Conservation (phyloP, 495 filamentous ascomycete genomes). For the Mytilinidion resinicola region DNA sequence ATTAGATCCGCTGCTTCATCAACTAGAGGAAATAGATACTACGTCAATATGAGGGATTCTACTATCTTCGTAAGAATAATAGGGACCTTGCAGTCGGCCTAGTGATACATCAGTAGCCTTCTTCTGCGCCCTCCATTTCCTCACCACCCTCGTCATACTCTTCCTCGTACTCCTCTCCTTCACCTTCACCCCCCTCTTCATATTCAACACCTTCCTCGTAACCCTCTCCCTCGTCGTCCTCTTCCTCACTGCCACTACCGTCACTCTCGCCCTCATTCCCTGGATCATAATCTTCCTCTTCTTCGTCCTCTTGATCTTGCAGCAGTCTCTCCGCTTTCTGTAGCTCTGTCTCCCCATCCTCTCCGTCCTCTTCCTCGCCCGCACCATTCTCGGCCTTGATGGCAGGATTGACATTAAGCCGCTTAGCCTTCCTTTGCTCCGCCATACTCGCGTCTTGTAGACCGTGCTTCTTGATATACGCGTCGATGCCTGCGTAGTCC, state of each 20-base stretch:
- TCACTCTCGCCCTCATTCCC: slow-evolving; percentile 52
- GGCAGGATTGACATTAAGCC: slow-evolving; percentile 60
- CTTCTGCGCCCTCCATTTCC: slow-evolving; percentile 14
- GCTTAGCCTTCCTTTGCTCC: slow-evolving; percentile 77
- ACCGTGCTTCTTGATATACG: slow-evolving; percentile 71
- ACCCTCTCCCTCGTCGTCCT: slow-evolving; percentile 45
- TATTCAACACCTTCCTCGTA: slow-evolving; percentile 45
- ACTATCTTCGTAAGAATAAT: too few relatives aligned
- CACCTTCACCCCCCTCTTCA: slow-evolving; percentile 43
- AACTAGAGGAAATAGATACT: too few relatives aligned
- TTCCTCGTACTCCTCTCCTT: slow-evolving; percentile 14
- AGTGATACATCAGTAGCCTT: too few relatives aligned
- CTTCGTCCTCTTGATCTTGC: slow-evolving; percentile 68
- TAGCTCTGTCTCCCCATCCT: slow-evolving; percentile 49
- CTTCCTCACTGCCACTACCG: slow-evolving; percentile 43
- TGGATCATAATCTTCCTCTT: slow-evolving; percentile 63
- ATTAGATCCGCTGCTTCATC: too few relatives aligned
- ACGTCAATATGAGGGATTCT: too few relatives aligned
- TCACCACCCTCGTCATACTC: slow-evolving; percentile 17
- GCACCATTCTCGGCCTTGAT: slow-evolving; percentile 42
- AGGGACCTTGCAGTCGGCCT: too few relatives aligned
- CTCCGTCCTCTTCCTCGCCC: slow-evolving; percentile 30
- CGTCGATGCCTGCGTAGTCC: slow-evolving; percentile 64
- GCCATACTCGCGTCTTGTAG: slow-evolving; percentile 91
- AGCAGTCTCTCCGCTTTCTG: slow-evolving; percentile 61